Conservation (phyloP, 1,284 basidiomycete species). For the Tilletia horrida region DNA sequence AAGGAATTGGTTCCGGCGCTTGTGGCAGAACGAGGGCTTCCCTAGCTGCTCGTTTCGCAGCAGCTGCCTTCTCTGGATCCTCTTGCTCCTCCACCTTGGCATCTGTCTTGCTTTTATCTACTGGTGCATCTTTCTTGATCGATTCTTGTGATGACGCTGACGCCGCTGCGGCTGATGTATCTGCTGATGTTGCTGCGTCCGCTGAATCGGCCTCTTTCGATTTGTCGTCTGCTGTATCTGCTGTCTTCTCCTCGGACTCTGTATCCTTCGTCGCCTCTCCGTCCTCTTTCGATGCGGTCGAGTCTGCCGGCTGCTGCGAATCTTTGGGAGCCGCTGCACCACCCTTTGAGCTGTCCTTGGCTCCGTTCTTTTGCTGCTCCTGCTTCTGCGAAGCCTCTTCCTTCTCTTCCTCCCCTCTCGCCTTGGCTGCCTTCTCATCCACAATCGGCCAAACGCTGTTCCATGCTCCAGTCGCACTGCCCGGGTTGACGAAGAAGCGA, state of each 20-base stretch:
- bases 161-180: neutral
- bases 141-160: neutral
- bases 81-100: neutral
- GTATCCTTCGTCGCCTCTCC: slow-evolving; percentile 24
- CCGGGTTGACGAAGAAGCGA: slow-evolving; percentile 93
- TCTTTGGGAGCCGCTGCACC: neutral
- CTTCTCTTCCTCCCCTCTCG: slow-evolving; percentile 2
- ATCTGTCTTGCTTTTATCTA: neutral
- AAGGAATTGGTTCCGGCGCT: neutral
- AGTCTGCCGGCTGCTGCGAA: neutral
- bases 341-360: neutral
- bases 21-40: slow-evolving; percentile 11
- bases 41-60: neutral
- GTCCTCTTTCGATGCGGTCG: slow-evolving; percentile 18
- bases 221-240: slow-evolving; percentile 23
- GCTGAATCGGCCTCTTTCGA: slow-evolving; percentile 33
- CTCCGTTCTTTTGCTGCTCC: slow-evolving; percentile 16
- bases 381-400: neutral
- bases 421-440: slow-evolving; percentile 4
- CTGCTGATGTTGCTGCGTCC: slow-evolving; percentile 16
- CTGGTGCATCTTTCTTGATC: neutral
- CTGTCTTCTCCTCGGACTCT: slow-evolving; percentile 25
- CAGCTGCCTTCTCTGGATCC: neutral
- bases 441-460: slow-evolving; percentile 58
- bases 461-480: slow-evolving; percentile 93